Base-by-base conservation (phyloP, 2,329 filamentous ascomycete species). In the Aspergillus fumigatus region DNA sequence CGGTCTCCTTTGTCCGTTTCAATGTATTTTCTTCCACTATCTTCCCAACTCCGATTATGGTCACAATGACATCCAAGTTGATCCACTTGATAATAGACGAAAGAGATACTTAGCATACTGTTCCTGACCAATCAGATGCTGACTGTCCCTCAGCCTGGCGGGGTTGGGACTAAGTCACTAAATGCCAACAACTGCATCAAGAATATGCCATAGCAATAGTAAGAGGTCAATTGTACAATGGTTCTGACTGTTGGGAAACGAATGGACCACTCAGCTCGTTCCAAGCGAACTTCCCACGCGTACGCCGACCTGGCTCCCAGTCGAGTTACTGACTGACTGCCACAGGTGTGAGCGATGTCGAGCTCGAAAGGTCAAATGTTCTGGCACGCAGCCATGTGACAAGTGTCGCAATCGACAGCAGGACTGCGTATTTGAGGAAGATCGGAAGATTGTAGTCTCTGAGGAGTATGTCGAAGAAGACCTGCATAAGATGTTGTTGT, bases 391-490 rank as follows among this genome's bases (percentile, higher is more conserved):
- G 50, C 73, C 73, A 3, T 75, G 73, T 57, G 69, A 72, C 49
- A 68, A 70, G 23, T 76, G 74, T 59, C 68, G 60, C 29, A 70
- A 72, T 54, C 67, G 73, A 47, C 68, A 65, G n/a, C 67, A 71
- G 10, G 58, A 65, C 4, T 76, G 74, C 55, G 66, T 65, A 23
- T 75, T 75, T 48, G 71, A 76, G 48, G 69, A 72, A 40, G 74
- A 77, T 40, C 72, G 77, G 35, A 78, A 79, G 56, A 69, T 79
- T 25, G 63, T 78, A 7, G 75, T 79, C 2, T 77, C 76, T 9
- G 69, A 72, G 65, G 74, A 73, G 76, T 77, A 63, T 47, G 40
- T 43, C 21, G 21, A 21, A 1, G 17, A 2, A 23, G 8, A 10
- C 19, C 19, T 5, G 3, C n/a, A 43, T 10, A 7, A 43, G 10